phyloP scores from a whole-genome alignment of 176 grass and related monocot species.

The Saccharum officinarum region DNA sequence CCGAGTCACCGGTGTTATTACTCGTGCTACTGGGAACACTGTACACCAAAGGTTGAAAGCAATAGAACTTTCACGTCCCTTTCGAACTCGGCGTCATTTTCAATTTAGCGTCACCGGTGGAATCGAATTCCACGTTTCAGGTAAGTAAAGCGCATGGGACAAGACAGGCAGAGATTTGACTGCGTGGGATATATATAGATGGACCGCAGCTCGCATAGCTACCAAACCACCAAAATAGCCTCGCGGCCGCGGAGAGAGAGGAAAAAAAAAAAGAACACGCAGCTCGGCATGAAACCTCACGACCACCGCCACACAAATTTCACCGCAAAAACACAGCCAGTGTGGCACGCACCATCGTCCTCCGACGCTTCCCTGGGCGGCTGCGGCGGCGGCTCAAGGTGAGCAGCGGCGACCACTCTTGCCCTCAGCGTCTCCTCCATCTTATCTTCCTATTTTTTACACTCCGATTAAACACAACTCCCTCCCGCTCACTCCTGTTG shows the following conservation, averaged over 20 bases:
- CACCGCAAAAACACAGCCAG: neutral
- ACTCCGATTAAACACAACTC: neutral
- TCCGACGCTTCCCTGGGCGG: constrained; percentile 26
- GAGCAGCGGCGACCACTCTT: neutral
- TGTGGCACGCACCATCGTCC: neutral
- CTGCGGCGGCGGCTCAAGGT: constrained; percentile 1
- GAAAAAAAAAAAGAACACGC: neutral
- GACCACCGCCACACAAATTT: neutral
- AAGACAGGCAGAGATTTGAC: neutral
- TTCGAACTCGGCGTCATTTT: neutral
- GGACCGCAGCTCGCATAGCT: neutral
- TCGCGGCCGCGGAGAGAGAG: neutral
- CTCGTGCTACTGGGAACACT: too few species aligned
- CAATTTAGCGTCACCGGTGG: neutral
- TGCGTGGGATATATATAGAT: neutral
- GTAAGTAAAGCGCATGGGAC: neutral
- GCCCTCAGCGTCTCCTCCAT: neutral
- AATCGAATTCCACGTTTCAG: neutral
- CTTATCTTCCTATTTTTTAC: neutral
- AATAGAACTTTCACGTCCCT: neutral
- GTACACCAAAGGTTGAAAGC: too few species aligned
- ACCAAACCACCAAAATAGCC: neutral
- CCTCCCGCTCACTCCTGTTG: neutral
- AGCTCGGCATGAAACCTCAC: neutral
- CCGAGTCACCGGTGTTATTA: too few species aligned